Base-by-base conservation (phyloP, 768 basidiomycete genomes). In the Tricholoma hemisulphureum region DNA sequence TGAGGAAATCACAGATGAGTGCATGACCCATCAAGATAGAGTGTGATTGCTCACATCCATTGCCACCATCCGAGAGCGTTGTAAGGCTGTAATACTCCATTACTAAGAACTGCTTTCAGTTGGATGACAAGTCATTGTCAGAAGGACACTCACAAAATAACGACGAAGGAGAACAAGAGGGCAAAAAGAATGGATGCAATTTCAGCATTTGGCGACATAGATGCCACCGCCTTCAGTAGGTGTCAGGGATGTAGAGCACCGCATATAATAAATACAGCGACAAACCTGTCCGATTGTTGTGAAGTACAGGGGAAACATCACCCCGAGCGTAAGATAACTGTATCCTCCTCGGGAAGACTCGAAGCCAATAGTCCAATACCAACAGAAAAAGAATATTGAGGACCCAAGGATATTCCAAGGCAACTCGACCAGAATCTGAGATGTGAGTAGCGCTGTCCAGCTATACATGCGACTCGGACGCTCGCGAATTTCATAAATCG, bases 401-500 rank as follows among this genome's bases (percentile, higher is more conserved):
- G 84, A 82, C 24, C 81, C 81, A 5, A 83, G 8, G 31, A 87
- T 77, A 59, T 86, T 86, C 82, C 83, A 86, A 2, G 85, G 85
- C 1, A 86, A 53, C 61, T 86, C 86, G 4, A 81, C 75, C 10
- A 86, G 62, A 43, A 87, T 71, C 63, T 82, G 81, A 0, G 84
- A 75, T 0, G 82, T 80, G 21, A 84, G 59, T 14, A 86, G 72
- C 0, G 84, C 83, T 1, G n/a, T n/a, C n/a, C n/a, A n/a, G n/a
- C n/a, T n/a, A n/a, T n/a, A n/a, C n/a, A n/a, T n/a, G n/a, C n/a
- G 73, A 56, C 83, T 84, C 0, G 86, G 77, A 3, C 83, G 79
- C 67, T 89, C 87, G n/a, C 87, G 80, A 34, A 86, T 80, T 63
- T 87, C 84, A 61, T 87, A 88, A 31, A 89, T 73, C 2, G 67